Evolutionary conservation across 164 flowering plant genomes (phyloP), one percentile per base, ranked within the genome.

Genomic region (Vitis riparia): DNA sequence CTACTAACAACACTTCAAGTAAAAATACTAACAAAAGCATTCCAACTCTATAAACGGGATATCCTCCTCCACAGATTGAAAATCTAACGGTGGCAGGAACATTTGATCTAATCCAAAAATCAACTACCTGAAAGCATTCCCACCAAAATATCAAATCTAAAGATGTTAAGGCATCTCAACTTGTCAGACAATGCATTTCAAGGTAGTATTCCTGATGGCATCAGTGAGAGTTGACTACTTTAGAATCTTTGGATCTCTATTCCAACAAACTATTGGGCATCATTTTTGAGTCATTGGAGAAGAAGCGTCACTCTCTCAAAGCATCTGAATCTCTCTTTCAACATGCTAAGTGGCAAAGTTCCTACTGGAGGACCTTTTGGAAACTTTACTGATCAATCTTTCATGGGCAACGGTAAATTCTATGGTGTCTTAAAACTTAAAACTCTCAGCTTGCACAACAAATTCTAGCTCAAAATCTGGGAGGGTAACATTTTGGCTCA

Each of bases 341-440:
- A 66, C 47, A 12, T 23, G 51, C 51, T 72, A 14, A 11, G n/a
- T 4, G 75, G 75, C 8, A 66, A 59, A 61, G 53, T 73, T 32
- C 75, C 75, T 0, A 52, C 3, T 52, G 62, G 55, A 11, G 75
- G 75, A 3, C 66, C 66, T 52, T 73, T 73, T 19, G 48, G 11
- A 10, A 66, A 73, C 55, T 73, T 73, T 51, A 59, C 71, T 2
- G 32, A 11, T 32, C 19, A 3, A 48, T 73, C 75, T 1, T 73
- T 73, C 32, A 59, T 60, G 51, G 19, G 51, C 1, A 73, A 73
- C n/a, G 49, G 19, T 51, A 66, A 47, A 16, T n/a, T 73, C 5
- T 73, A 71, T 55, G 71, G 75, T 3, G 12, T 29, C 17, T 23
- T 23, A 1, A 23, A 23, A 9, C 56, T 16, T 4, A 11, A 49